Conservation (phyloP, 176 grass and related monocot species). For the Poa pratensis region DNA sequence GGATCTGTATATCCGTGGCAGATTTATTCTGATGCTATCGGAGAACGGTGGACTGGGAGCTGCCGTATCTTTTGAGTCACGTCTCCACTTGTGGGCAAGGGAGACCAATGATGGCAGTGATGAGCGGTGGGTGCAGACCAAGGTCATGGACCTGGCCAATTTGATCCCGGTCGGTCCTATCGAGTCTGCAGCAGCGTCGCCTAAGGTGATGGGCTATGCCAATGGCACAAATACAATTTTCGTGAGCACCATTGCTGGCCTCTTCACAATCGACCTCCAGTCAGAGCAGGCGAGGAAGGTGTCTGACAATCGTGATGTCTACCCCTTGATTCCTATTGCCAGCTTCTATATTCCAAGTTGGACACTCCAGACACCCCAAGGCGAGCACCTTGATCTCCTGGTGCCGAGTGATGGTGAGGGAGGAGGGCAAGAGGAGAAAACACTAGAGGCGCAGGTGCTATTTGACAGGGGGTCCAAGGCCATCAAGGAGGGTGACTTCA, state of each 20-base stretch:
- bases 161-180: background rate
- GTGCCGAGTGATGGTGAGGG: too few species aligned
- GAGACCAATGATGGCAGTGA: too few species aligned
- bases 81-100: too few species aligned
- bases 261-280: background rate
- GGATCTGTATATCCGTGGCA: too few species aligned
- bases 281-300: background rate
- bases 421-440: too few species aligned
- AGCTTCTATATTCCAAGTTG: background rate
- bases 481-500: constrained; percentile 72
- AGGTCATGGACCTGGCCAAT: background rate
- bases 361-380: too few species aligned
- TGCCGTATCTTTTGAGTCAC: too few species aligned
- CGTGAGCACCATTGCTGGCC: background rate
- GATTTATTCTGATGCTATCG: too few species aligned
- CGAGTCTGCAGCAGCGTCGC: background rate
- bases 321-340: background rate
- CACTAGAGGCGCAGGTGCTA: too few species aligned
- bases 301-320: background rate
- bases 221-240: background rate
- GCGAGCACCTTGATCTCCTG: too few species aligned
- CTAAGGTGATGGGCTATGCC: background rate
- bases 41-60: too few species aligned
- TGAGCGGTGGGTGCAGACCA: background rate
- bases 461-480: constrained; percentile 68